Base-by-base conservation (phyloP, 805 yeast genomes). In the Starmerella bombicola region DNA sequence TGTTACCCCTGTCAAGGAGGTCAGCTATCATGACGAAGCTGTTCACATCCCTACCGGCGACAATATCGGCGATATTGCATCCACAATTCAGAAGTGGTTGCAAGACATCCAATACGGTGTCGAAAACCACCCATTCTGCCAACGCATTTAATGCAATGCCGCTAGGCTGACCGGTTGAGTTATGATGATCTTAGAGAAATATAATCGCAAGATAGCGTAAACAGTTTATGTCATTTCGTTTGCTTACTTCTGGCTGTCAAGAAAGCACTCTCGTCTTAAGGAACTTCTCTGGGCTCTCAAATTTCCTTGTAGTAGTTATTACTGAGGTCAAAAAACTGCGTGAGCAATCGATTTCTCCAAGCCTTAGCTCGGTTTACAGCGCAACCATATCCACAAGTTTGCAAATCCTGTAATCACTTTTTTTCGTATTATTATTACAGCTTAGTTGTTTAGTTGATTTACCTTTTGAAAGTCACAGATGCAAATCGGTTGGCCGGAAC, bases 81-180 rank as follows among this genome's bases (percentile, higher is more conserved):
- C 73, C 56, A 67, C 73, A 47, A 69, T 86, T 46, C 79, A 81
- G 40, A 66, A 74, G 44, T 88, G 97, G 97, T 80, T 88, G 54
- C 74, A 76, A 47, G 80, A 76, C 48, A 75, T 88, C 51, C 97
- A 91, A 67, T 91, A 91, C 63, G 98, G 97, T 52, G 74, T 69
- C 47, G 79, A 69, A 42, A 76, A 75, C 55, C 76, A 74, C 46
- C 63, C 67, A 51, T 75, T 46, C 46, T 40, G 48, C 46, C 41
- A 40, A 38, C 37, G 35, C 20, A 42, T 47, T 15, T 36, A 40
- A 16, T 43, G n/a, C n/a, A n/a, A n/a, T n/a, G n/a, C n/a, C n/a
- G n/a, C n/a, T n/a, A n/a, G n/a, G n/a, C n/a, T n/a, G n/a, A n/a
- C n/a, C n/a, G n/a, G n/a, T n/a, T n/a, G n/a, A n/a, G n/a, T n/a